Conservation (phyloP, 495 filamentous ascomycete genomes). For the Corynascus novoguineensis region DNA sequence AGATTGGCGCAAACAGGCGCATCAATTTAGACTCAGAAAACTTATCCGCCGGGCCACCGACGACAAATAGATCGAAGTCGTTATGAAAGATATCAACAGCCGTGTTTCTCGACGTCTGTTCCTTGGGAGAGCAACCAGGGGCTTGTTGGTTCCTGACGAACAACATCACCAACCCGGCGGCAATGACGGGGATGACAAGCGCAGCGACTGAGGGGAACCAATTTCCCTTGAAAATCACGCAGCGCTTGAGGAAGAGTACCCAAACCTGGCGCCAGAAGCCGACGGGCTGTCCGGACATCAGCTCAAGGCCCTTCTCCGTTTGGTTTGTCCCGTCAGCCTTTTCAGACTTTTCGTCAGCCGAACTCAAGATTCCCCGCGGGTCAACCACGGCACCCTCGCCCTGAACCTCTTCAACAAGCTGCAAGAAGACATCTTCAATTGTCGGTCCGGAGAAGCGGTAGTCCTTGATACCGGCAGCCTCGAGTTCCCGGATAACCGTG, state of each 20-base stretch:
- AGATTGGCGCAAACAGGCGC: conserved; percentile 42
- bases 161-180: conserved; percentile 67
- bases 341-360: conserved; percentile 25
- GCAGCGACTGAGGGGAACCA: conserved; percentile 68
- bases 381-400: conserved; percentile 26
- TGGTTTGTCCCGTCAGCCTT: conserved; percentile 19
- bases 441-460: conserved; percentile 78
- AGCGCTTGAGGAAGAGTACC: conserved; percentile 71
- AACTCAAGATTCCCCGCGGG: conserved; percentile 13
- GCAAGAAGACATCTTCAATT: conserved; percentile 83
- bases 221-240: conserved; percentile 69
- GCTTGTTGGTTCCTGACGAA: conserved; percentile 56
- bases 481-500: conserved; percentile 59
- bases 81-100: conserved; percentile 32
- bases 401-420: conserved; percentile 65
- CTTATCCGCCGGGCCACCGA: conserved; percentile 55
- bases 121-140: conserved; percentile 53
- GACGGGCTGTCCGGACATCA: conserved; percentile 63
- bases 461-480: conserved; percentile 55
- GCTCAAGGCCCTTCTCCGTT: conserved; percentile 42
- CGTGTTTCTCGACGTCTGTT: conserved; percentile 24
- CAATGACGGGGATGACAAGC: conserved; percentile 66
- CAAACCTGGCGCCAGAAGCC: conserved; percentile 58
- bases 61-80: conserved; percentile 41
- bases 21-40: conserved; percentile 40